Base-by-base conservation (phyloP, 148 eudicot species). In the Persicaria maculosa region DNA sequence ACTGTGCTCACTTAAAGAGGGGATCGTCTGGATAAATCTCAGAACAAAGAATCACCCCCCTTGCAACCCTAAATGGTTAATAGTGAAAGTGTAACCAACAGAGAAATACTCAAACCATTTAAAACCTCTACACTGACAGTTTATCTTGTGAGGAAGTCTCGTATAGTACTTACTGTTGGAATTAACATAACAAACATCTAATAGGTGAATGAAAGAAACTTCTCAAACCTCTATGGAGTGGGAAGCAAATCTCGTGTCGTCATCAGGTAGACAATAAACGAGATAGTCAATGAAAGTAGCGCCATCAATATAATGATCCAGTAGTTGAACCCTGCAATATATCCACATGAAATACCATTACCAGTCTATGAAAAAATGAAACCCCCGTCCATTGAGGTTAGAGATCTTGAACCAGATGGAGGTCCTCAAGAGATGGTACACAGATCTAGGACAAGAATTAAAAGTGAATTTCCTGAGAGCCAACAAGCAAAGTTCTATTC, bases 251-350 rank as follows among this genome's bases (percentile, higher is more conserved):
- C 80, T 70, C 70, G 36, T 44, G 50, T 71, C 78, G 78, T 81
- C 47, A 79, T 47, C 65, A 36, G 74, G 76, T 65, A 78, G n/a
- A 79, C 53, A 59, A 53, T 70, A 16, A 84, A 43, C 9, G 84
- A 31, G 40, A 31, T 31, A 31, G 40, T 2, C 40, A 31, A 8
- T 20, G 84, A 79, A 9, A 84, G 78, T 57, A 84, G 44, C 68
- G 76, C 65, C 71, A 81, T 46, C 62, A 84, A 76, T 10, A 84
- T 11, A 43, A 77, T 72, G 82, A 84, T 67, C 86, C 84, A 81
- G 57, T 76, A 81, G 71, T 72, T 81, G 54, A 74, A 72, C 73
- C 86, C 86, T 84, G 86, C 77, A 79, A 55, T 46, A 17, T 45
- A 57, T 6, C 46, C 70, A 40, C 70, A 5, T 19, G 14, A 40